Evolutionary conservation across 371 early-diverging fungal genomes (phyloP).

Genomic region (Conidiobolus coronatus): DNA sequence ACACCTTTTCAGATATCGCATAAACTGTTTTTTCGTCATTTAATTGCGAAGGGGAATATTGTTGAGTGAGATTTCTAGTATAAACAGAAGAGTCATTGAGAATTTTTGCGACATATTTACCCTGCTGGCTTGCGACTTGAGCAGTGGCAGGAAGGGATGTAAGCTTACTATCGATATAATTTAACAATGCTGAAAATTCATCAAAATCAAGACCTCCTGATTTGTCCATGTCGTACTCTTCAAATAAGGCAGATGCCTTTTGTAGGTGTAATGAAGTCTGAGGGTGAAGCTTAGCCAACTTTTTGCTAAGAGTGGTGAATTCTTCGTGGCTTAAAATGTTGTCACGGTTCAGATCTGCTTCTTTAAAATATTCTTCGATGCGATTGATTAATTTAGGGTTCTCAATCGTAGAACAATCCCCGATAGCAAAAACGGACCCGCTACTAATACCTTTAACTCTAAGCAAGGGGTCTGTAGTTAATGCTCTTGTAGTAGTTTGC

Average conservation of each 20-base stretch:
- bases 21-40: not conserved
- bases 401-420: conserved; percentile 67
- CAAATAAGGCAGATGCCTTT: conserved; percentile 21
- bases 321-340: conserved; percentile 20
- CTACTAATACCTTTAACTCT: conserved; percentile 36
- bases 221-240: conserved; percentile 32
- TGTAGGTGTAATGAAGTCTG: conserved; percentile 25
- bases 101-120: conserved; percentile 31
- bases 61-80: not conserved
- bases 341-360: conserved; percentile 24
- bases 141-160: conserved; percentile 68
- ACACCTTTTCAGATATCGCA: conserved; percentile 5
- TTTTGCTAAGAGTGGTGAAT: conserved; percentile 15
- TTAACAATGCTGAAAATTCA: conserved; percentile 27
- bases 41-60: not conserved
- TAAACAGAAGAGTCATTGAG: conserved; percentile 16
- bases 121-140: conserved; percentile 77
- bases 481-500: conserved; percentile 34
- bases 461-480: conserved; percentile 43
- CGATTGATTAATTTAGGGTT: conserved; percentile 33
- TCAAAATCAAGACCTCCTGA: conserved; percentile 26
- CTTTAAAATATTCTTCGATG: conserved; percentile 22
- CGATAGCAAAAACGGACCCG: conserved; percentile 52
- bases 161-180: conserved; percentile 32
- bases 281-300: conserved; percentile 20